Evolutionary conservation across 2,329 filamentous ascomycete species (phyloP).

Genomic region (Dactylellina cionopaga): DNA sequence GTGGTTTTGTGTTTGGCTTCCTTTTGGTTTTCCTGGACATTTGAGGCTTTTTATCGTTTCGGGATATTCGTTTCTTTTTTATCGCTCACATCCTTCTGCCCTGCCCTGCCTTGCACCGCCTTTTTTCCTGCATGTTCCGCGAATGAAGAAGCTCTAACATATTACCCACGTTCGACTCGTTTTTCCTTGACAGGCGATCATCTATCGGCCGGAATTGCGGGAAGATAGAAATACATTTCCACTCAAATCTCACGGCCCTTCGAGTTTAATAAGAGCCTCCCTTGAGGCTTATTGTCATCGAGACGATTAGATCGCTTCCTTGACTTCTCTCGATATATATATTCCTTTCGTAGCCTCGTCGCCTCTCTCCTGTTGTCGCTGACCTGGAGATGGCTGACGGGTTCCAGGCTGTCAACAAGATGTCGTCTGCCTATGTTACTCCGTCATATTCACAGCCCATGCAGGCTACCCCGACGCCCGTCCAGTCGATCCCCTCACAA

Average conservation of each 20-base stretch:
- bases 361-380: slow-evolving; percentile 23
- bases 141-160: slow-evolving; percentile 44
- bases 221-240: slow-evolving; percentile 32
- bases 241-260: neutral
- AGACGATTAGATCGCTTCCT: neutral
- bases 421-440: slow-evolving; percentile 41
- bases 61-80: slow-evolving; percentile 41
- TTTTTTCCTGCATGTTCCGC: slow-evolving; percentile 46
- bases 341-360: too few relatives aligned
- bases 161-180: slow-evolving; percentile 40
- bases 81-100: slow-evolving; percentile 29
- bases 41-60: slow-evolving; percentile 52
- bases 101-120: slow-evolving; percentile 28
- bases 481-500: slow-evolving; percentile 47
- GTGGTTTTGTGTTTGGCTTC: too few relatives aligned
- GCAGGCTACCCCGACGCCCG: slow-evolving; percentile 40
- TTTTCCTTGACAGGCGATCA: slow-evolving; percentile 40
- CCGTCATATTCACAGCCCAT: slow-evolving; percentile 43
- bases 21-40: slow-evolving; percentile 26
- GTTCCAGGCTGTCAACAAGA: slow-evolving; percentile 51
- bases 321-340: neutral
- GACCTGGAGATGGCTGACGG: slow-evolving; percentile 51
- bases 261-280: slow-evolving; percentile 22
- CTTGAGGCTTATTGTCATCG: neutral
- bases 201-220: slow-evolving; percentile 45